Conservation (phyloP, 1,139 yeast species). For the Kodamaea sp. region DNA sequence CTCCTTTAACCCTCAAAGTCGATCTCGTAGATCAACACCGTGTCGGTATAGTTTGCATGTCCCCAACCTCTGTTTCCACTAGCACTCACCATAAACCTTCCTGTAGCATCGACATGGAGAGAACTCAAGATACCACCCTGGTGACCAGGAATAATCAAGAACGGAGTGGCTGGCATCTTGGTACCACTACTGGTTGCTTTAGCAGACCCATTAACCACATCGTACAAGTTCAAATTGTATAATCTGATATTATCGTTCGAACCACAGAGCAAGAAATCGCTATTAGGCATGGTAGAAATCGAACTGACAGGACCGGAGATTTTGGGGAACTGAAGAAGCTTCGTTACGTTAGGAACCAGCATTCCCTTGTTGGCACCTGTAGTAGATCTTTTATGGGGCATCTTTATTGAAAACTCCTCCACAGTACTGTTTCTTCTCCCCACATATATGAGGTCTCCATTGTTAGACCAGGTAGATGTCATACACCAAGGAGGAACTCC, state of each 20-base stretch:
- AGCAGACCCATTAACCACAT: slow-evolving; percentile 17
- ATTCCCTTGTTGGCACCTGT: slow-evolving; percentile 19
- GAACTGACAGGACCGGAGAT: slow-evolving; percentile 92
- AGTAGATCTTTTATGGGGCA: slow-evolving; percentile 42
- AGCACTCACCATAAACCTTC: slow-evolving; percentile 84
- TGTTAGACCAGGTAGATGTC: slow-evolving; percentile 87
- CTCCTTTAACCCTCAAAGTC: slow-evolving; percentile 29
- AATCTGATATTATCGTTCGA: slow-evolving; percentile 87
- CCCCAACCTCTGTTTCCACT: slow-evolving; percentile 97
- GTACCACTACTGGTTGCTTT: slow-evolving; percentile 18
- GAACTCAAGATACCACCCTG: slow-evolving; percentile 59
- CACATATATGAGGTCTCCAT: slow-evolving; percentile 76
- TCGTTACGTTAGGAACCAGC: slow-evolving; percentile 50
- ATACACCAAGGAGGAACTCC: slow-evolving; percentile 94
- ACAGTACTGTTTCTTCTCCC: slow-evolving; percentile 90
- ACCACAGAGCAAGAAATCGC: slow-evolving; percentile 78
- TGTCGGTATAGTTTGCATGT: slow-evolving; percentile 76
- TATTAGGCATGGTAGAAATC: slow-evolving; percentile 78
- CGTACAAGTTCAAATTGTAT: slow-evolving; percentile 67
- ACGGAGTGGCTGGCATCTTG: slow-evolving; percentile 52
- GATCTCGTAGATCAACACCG: slow-evolving; percentile 78
- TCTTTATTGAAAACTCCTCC: slow-evolving; percentile 78
- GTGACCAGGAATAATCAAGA: slow-evolving; percentile 64
- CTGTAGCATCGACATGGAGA: slow-evolving; percentile 78
- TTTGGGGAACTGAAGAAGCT: slow-evolving; percentile 71